Evolutionary conservation across 2,329 filamentous ascomycete genomes (phyloP), one percentile per base, ranked within the genome.

Genomic region (Penicillium occitanis): DNA sequence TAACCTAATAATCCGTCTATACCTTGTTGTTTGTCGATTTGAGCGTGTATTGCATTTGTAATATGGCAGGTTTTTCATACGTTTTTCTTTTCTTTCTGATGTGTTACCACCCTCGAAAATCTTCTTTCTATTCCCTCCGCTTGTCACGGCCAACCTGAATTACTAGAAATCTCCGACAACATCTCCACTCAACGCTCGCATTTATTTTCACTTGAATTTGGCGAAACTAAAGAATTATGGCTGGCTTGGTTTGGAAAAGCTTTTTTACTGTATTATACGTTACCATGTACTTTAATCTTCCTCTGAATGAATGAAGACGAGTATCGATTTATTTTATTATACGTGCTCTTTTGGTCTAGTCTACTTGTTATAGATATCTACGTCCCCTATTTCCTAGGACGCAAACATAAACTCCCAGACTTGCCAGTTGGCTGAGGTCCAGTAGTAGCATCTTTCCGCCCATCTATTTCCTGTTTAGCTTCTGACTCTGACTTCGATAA

Each of bases 31-130:
- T 53, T 66, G 60, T 66, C 44, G 33, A 63, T 66, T 66, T 66
- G 53, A 66, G 65, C 65, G 65, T 66, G 65, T 66, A 66, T 63
- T 66, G 65, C 65, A 66, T 66, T 63, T 66, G 65, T 66, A 66
- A 66, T 66, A 66, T 66, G 65, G 65, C 61, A 53, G n/a, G 44
- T 66, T 58, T 61, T 37, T 44, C 14, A 55, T 57, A 37, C 19
- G 33, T 37, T 63, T 59, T 63, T 51, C 30, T 25, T 60, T 64
- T 33, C 42, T 64, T 58, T 57, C 50, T 64, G 42, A 64, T 64
- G 62, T 64, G 62, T 64, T 64, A 64, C 42, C 62, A 58, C 30
- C 30, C 37, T 17, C 53, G 14, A 30, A 63, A 46, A 44, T 46
- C 30, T 46, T 19, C 19, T 19, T 19, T 19, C 19, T 44, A 60